Base-by-base conservation (phyloP, 768 basidiomycete genomes). In the Tephrocybe sp. region DNA sequence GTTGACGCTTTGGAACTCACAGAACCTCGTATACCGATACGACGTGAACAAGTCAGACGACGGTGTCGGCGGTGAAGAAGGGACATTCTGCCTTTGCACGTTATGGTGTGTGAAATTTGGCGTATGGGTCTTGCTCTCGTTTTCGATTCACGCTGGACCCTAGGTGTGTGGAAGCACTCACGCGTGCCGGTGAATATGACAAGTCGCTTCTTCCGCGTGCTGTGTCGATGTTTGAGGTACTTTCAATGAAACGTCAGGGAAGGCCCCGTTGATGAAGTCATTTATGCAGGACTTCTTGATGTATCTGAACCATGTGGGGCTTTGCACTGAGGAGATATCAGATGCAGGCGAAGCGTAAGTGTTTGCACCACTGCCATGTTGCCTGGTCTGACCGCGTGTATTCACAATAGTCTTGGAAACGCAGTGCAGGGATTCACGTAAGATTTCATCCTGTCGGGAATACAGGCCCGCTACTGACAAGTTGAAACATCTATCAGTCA, bases 11-110 rank as follows among this genome's bases (percentile, higher is more conserved):
- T 30, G 5, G n/a, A n/a, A n/a, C n/a, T 11, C 6, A 23, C 37
- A 92, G 89, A 86, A 85, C 59, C 78, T 93, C 9, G 89, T 93
- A 5, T 96, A 89, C 63, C 85, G 95, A 7, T 98, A 98, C 67
- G 93, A 98, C 63, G 86, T 89, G 11, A 71, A 67, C 21, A 89
- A 89, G 65, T 85, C 90, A 0, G 86, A 90, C 51, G 96, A 98
- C 60, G 96, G 96, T 6, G 93, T 98, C 11, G 95, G 96, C 1
- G 94, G 95, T 1, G 92, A 96, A 57, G 95, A 97, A 68, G 95
- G 95, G 1, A 94, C 90, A 0, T 97, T 98, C 70, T 92, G 91
- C 54, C 73, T 98, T 41, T 94, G 92, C 62, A 91, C 89, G 0
- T 66, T 92, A 6, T 92, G 88, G 90, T 88, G 45, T 5, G 73